Evolutionary conservation across 2,329 filamentous ascomycete species (phyloP).

Genomic region (Teratosphaeria gauchensis): DNA sequence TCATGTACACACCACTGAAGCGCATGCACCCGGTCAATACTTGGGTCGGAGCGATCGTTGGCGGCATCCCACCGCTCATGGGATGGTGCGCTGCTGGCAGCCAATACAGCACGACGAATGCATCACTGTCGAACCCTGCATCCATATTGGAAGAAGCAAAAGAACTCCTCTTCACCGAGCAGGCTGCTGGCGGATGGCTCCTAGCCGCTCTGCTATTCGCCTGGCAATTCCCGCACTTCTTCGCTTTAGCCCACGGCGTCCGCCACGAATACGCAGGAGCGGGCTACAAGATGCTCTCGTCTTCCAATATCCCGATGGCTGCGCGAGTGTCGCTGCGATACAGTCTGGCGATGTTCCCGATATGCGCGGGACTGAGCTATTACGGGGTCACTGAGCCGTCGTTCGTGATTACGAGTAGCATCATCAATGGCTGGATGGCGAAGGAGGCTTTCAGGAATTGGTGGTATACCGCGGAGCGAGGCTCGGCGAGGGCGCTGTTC

Average conservation of each 20-base stretch:
- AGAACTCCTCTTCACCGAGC: slow-evolving; percentile 26
- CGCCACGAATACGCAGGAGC: slow-evolving; percentile 74
- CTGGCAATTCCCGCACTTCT: slow-evolving; percentile 99
- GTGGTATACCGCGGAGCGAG: slow-evolving; percentile 64
- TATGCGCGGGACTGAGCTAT: slow-evolving; percentile 72
- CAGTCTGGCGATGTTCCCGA: slow-evolving; percentile 71
- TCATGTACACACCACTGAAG: slow-evolving; percentile 87
- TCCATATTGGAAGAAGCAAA: slow-evolving; percentile 20
- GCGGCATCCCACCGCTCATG: slow-evolving; percentile 92
- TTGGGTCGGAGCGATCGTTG: slow-evolving; percentile 87
- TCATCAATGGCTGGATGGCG: slow-evolving; percentile 78
- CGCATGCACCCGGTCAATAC: slow-evolving; percentile 80
- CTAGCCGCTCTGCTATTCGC: slow-evolving; percentile 75
- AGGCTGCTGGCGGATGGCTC: slow-evolving; percentile 67
- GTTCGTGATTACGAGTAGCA: slow-evolving; percentile 70
- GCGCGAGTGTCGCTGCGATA: slow-evolving; percentile 82
- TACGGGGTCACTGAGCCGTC: slow-evolving; percentile 74
- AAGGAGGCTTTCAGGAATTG: slow-evolving; percentile 75
- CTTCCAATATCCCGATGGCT: slow-evolving; percentile 79
- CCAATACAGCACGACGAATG: slow-evolving; percentile 53
- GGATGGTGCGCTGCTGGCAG: slow-evolving; percentile 94
- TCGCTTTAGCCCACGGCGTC: slow-evolving; percentile 81
- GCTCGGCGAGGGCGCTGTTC: slow-evolving; percentile 75
- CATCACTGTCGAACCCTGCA: slow-evolving; percentile 6
- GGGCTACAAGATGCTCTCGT: slow-evolving; percentile 65